These are phyloP conservation scores for Colletotrichum endophyticum DNA, from an alignment of 2,329 filamentous ascomycete genomes.

Conservation along the genomic window DNA sequence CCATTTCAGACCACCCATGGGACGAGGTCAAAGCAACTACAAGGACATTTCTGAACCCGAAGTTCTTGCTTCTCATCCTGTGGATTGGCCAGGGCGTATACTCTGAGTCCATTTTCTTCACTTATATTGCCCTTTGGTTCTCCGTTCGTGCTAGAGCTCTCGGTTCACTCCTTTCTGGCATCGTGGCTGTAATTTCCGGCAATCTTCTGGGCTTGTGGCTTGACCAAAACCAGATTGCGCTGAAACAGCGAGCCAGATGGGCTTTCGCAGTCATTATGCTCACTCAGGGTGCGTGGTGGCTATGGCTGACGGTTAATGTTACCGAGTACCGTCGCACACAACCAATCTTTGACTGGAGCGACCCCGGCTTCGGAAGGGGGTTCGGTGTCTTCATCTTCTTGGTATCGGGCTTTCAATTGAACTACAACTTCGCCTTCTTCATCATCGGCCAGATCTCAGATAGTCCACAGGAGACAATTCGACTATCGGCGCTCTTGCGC, in stretches of 20 bases:
- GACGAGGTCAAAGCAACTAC: slow-evolving; percentile 62
- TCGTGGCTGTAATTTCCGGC: slow-evolving; percentile 65
- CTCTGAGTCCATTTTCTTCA: slow-evolving; percentile 40
- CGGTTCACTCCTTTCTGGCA: slow-evolving; percentile 49
- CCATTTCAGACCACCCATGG: slow-evolving; percentile 47
- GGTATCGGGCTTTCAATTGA: slow-evolving; percentile 71
- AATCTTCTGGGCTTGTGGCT: slow-evolving; percentile 68
- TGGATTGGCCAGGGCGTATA: slow-evolving; percentile 58
- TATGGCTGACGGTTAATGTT: slow-evolving; percentile 69
- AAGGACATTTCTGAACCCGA: slow-evolving; percentile 44
- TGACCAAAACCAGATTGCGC: slow-evolving; percentile 55
- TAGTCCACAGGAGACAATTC: slow-evolving; percentile 64
- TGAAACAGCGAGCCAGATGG: slow-evolving; percentile 56
- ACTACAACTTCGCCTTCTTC: slow-evolving; percentile 75
- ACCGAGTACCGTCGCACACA: slow-evolving; percentile 59
- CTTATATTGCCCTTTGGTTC: slow-evolving; percentile 53
- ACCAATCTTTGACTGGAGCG: slow-evolving; percentile 55
- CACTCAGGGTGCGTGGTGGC: slow-evolving; percentile 71
- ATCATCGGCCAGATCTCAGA: slow-evolving; percentile 67
- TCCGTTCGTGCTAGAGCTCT: slow-evolving; percentile 53
- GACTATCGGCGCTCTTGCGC: slow-evolving; percentile 66
- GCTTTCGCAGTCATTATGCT: slow-evolving; percentile 56
- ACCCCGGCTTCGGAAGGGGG: slow-evolving; percentile 46
- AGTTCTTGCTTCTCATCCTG: slow-evolving; percentile 51
- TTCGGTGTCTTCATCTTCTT: slow-evolving; percentile 63